Evolutionary conservation across 2,329 filamentous ascomycete species (phyloP).

Genomic region (Elsinoe perseae): DNA sequence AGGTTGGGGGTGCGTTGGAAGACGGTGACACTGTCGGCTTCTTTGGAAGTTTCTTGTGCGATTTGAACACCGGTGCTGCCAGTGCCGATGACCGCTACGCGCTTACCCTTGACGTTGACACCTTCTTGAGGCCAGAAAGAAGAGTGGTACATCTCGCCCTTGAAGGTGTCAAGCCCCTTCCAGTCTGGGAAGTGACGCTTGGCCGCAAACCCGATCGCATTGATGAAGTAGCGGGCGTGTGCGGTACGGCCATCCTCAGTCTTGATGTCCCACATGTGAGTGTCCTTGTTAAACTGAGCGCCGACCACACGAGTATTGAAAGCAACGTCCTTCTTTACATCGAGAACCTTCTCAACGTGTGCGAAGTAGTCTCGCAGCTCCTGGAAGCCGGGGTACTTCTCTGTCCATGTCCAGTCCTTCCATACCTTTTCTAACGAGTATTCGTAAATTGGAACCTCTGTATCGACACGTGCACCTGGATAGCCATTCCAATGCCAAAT

Average conservation of each 20-base stretch:
- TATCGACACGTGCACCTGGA: conserved; percentile 42
- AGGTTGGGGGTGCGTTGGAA: conserved; percentile 62
- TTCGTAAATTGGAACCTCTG: conserved; percentile 41
- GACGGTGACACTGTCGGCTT: conserved; percentile 42
- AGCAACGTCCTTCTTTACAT: conserved; percentile 49
- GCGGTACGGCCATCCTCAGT: conserved; percentile 46
- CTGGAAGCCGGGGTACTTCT: conserved; percentile 27
- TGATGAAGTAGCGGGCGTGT: conserved; percentile 31
- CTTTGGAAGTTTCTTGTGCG: conserved; percentile 28
- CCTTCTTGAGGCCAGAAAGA: conserved; percentile 32
- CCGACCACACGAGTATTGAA: conserved; percentile 50
- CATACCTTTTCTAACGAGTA: conserved; percentile 42
- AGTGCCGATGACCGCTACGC: conserved; percentile 37
- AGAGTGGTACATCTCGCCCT: conserved; percentile 35
- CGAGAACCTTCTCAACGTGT: conserved; percentile 50
- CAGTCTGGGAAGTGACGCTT: conserved; percentile 34
- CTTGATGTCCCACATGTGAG: conserved; percentile 44
- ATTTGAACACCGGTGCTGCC: conserved; percentile 38
- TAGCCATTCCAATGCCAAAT: conserved; percentile 35
- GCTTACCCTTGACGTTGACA: conserved; percentile 31
- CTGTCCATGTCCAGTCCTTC: conserved; percentile 48
- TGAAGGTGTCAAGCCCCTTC: conserved; percentile 31
- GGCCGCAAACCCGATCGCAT: conserved; percentile 33
- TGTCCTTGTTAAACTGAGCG: conserved; percentile 44
- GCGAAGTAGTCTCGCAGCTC: conserved; percentile 53